Conservation (phyloP, 805 yeast species). For the Brettanomyces nanus region DNA sequence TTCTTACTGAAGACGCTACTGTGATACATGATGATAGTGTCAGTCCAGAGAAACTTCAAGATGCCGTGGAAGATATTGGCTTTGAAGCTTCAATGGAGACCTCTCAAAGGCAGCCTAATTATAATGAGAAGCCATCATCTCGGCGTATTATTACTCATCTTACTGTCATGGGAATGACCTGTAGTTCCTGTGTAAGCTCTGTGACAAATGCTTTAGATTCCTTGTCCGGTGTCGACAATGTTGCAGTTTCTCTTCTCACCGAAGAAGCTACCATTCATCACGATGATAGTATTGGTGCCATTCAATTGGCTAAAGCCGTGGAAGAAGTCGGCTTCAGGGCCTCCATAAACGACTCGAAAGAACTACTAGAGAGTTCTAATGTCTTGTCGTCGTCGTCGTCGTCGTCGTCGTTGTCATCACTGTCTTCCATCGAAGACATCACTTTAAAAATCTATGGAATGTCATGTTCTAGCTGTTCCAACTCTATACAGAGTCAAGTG, state of each 20-base stretch:
- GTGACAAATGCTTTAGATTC: constrained; percentile 38
- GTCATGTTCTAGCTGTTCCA: constrained; percentile 51
- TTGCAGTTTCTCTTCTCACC: constrained; percentile 61
- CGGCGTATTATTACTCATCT: constrained; percentile 8
- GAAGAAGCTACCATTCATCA: constrained; percentile 60
- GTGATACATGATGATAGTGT: constrained; percentile 38
- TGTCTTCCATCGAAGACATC: constrained; percentile 7
- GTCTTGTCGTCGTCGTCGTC: background rate
- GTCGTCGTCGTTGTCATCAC: background rate
- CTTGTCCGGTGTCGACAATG: constrained; percentile 25
- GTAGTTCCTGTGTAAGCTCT: constrained; percentile 59
- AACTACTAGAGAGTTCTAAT: background rate
- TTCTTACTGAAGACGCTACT: constrained; percentile 66
- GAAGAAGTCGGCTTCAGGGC: constrained; percentile 42
- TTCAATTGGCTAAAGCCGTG: constrained; percentile 33
- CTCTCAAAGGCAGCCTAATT: background rate
- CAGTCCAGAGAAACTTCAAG: constrained; percentile 29
- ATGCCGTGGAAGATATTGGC: constrained; percentile 68
- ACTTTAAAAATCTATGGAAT: constrained; percentile 44
- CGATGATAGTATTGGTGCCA: constrained; percentile 23
- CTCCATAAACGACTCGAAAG: constrained; percentile 33
- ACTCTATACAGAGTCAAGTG: constrained; percentile 41
- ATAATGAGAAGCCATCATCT: background rate
- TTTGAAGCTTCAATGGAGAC: constrained; percentile 32
- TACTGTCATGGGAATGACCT: constrained; percentile 64